Evolutionary conservation across 2,329 filamentous ascomycete species (phyloP).

Genomic region (Gnomoniopsis smithogilvyi): DNA sequence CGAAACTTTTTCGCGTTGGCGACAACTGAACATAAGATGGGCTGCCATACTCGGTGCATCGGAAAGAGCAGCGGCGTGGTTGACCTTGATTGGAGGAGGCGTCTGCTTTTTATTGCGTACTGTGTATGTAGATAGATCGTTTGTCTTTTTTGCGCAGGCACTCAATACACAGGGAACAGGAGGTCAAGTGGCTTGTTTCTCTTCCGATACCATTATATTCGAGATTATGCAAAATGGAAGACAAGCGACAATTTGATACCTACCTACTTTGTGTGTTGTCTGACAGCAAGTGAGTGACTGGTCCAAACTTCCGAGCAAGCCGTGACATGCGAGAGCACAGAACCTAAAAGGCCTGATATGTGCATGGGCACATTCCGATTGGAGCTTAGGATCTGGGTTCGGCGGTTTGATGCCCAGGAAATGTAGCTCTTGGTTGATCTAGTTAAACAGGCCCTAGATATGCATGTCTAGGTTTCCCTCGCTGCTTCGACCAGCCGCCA

Average conservation of each 20-base stretch:
- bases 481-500: neutral
- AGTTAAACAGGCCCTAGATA: neutral
- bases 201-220: slow-evolving; percentile 32
- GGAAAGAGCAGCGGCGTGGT: neutral
- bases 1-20: neutral
- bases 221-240: neutral
- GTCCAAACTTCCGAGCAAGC: neutral
- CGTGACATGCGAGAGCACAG: neutral
- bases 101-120: neutral
- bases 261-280: neutral
- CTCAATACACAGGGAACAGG: neutral
- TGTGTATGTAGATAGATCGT: slow-evolving; percentile 8
- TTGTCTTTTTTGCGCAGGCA: neutral
- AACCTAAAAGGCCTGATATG: neutral
- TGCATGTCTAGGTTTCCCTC: no score
- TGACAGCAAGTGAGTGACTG: neutral
- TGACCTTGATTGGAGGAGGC: neutral
- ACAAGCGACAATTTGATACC: neutral
- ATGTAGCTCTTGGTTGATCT: neutral
- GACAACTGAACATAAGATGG: neutral
- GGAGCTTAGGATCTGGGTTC: neutral
- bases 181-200: neutral
- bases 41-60: neutral
- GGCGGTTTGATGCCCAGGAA: neutral
- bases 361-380: neutral